phyloP scores from a whole-genome alignment of 805 yeast species.

The Yarrowia hollandica region DNA sequence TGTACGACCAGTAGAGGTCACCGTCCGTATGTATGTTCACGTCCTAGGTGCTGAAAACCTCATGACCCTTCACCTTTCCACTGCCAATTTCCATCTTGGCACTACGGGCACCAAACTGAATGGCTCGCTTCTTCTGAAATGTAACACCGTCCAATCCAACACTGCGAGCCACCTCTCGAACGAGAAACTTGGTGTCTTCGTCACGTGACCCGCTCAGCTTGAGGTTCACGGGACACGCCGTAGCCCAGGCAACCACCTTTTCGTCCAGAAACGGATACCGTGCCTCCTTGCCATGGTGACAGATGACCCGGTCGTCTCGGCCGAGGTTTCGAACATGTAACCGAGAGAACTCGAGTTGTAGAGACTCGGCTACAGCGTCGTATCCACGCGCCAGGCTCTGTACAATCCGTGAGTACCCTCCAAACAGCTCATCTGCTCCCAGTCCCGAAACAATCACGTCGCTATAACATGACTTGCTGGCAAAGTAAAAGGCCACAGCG shows the following conservation, averaged over 20 bases:
- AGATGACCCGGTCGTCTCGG: constrained; percentile 86
- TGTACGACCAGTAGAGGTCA: too few species aligned
- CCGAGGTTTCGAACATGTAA: constrained; percentile 80
- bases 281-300: constrained; percentile 85
- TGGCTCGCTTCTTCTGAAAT: constrained; percentile 84
- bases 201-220: constrained; percentile 44
- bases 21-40: too few species aligned
- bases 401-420: constrained; percentile 88
- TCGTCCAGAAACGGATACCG: constrained; percentile 84
- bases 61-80: constrained; percentile 77
- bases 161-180: constrained; percentile 61
- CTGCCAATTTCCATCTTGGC: constrained; percentile 88
- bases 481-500: constrained; percentile 93
- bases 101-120: constrained; percentile 93
- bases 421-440: constrained; percentile 97
- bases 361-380: constrained; percentile 54
- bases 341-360: constrained; percentile 68
- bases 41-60: too few species aligned
- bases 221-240: constrained; percentile 43
- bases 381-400: constrained; percentile 42
- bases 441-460: constrained; percentile 84
- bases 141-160: constrained; percentile 55
- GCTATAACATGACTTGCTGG: constrained; percentile 65
- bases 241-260: constrained; percentile 49
- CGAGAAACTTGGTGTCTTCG: constrained; percentile 51